These are phyloP conservation scores for Hibiscus tridactylites DNA, from an alignment of 345 rosid genomes.

Conservation along the genomic window DNA sequence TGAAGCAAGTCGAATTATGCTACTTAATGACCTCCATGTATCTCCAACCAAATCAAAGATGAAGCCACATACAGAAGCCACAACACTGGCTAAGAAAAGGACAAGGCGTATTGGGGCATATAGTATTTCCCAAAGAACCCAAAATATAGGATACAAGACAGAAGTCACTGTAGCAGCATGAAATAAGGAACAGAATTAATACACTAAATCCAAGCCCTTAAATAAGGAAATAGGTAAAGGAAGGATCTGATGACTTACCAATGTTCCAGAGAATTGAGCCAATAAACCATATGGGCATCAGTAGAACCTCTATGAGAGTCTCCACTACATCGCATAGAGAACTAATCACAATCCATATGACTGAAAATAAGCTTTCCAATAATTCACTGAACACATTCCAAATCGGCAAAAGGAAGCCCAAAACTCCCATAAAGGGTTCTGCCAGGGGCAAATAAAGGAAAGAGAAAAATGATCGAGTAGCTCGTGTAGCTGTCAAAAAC, in stretches of 20 bases:
- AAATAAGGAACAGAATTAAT: conserved; percentile 7
- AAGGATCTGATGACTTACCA: conserved; percentile 36
- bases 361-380: conserved; percentile 41
- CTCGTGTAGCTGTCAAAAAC: conserved; percentile 46
- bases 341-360: conserved; percentile 38
- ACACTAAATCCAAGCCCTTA: not conserved
- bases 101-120: conserved; percentile 58
- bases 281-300: conserved; percentile 55
- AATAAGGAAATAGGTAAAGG: not conserved
- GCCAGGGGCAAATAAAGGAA: conserved; percentile 52
- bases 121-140: conserved; percentile 66
- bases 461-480: conserved; percentile 56
- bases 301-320: conserved; percentile 40
- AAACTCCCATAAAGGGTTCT: conserved; percentile 41
- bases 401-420: conserved; percentile 48
- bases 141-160: conserved; percentile 53
- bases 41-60: conserved; percentile 40
- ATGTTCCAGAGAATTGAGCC: conserved; percentile 48
- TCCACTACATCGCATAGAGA: conserved; percentile 41
- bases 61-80: conserved; percentile 38
- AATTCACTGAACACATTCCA: conserved; percentile 52
- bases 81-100: conserved; percentile 38
- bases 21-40: conserved; percentile 45
- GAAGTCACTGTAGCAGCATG: conserved; percentile 42
- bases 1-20: conserved; percentile 51